phyloP scores from a whole-genome alignment of 805 yeast genomes.

The Candida tibetensis region DNA sequence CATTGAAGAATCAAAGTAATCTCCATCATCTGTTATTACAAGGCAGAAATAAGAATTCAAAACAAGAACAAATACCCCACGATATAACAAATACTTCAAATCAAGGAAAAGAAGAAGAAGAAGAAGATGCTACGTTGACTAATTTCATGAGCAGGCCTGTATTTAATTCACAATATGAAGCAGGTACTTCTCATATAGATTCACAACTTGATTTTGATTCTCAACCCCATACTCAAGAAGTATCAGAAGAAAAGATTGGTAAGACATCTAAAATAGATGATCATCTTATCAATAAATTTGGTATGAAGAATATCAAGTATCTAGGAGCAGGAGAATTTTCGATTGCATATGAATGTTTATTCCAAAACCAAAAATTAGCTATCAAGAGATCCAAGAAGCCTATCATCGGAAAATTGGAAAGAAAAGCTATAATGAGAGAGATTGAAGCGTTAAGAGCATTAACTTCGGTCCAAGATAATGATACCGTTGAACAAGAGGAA shows the following conservation, averaged over 20 bases:
- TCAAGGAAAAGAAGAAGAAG: constrained; percentile 1
- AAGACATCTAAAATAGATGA: constrained; percentile 30
- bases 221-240: constrained; percentile 1
- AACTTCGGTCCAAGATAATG: constrained; percentile 27
- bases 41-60: neutral
- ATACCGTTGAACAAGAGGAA: constrained; percentile 41
- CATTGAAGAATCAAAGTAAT: constrained; percentile 7
- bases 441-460: constrained; percentile 61
- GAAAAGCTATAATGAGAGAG: constrained; percentile 66
- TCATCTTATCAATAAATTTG: constrained; percentile 49
- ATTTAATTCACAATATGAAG: neutral
- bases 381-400: constrained; percentile 82
- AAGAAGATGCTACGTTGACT: constrained; percentile 5
- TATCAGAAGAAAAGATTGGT: neutral
- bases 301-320: constrained; percentile 54
- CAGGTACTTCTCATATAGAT: neutral
- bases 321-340: constrained; percentile 91
- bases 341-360: constrained; percentile 76
- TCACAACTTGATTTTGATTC: neutral
- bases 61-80: neutral
- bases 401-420: constrained; percentile 48
- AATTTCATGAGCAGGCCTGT: constrained; percentile 1
- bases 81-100: neutral
- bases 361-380: constrained; percentile 69
- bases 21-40: constrained; percentile 9